Evolutionary conservation across 2,329 filamentous ascomycete genomes (phyloP), one percentile per base, ranked within the genome.

Genomic region (Lasiodiplodia citricola): DNA sequence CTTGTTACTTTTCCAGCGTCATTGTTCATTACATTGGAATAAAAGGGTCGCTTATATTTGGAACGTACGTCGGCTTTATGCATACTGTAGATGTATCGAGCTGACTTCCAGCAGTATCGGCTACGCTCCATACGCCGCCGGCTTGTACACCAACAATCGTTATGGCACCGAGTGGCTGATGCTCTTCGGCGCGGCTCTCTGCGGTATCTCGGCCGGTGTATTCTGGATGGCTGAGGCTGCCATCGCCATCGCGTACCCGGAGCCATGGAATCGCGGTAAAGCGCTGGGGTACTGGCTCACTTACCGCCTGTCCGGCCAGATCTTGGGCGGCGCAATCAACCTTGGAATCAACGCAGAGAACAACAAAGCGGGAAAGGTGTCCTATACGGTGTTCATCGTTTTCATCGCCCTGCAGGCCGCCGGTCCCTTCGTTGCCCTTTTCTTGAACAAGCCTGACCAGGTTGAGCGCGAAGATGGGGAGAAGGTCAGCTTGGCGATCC

Each of bases 261-360:
- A 83, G 21, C 76, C 82, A 28, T 60, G 57, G 41, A 78, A 78
- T n/a, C 76, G 75, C 57, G 77, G 77, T 21, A 79, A 78, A 67
- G 75, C 76, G 0, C 80, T 93, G 0, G 91, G 90, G 0, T 89
- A 90, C 74, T 93, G 91, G 91, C 82, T 92, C 3, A 85, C 82
- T 3, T 87, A 85, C 71, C 83, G 86, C 2, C 83, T 91, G 1
- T 81, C 83, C 2, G 91, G 90, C 0, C 90, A 92, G 75, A 89
- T 93, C 16, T 78, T 93, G 0, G 91, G 91, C 2, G 91, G 90
- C 14, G 89, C 90, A 0, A 89, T 93, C 75, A 92, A 91, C 57
- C 79, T 93, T 0, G 89, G 89, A 0, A 77, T 93, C 11, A 92
- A 93, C 72, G 83, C 83, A 0, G 74, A 88, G 47, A 81, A 85